phyloP scores from a whole-genome alignment of 805 yeast species.

The Dipodascopsis uninucleata region DNA sequence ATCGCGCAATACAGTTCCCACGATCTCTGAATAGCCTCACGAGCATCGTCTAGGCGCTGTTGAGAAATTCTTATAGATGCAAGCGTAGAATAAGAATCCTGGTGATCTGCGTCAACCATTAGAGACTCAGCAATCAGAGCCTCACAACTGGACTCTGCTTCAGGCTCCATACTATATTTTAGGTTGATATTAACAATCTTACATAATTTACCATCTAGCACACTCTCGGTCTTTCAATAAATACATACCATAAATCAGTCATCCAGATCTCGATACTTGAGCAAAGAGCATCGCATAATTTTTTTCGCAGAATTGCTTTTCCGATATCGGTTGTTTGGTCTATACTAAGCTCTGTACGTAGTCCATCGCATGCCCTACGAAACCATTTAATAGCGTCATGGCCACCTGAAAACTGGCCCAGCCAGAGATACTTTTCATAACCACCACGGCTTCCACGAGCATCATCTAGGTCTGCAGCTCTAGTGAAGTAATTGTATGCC shows the following conservation, averaged over 20 bases:
- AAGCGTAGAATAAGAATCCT: slow-evolving; percentile 77
- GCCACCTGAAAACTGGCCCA: slow-evolving; percentile 91
- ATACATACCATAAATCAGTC: slow-evolving; percentile 31
- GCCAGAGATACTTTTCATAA: slow-evolving; percentile 73
- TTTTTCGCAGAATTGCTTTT: slow-evolving; percentile 45
- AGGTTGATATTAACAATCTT: not conserved
- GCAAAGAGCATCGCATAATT: slow-evolving; percentile 71
- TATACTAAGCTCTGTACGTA: slow-evolving; percentile 42
- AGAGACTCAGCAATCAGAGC: slow-evolving; percentile 62
- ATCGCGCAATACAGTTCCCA: slow-evolving; percentile 68
- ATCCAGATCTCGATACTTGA: slow-evolving; percentile 72
- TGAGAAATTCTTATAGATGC: slow-evolving; percentile 90
- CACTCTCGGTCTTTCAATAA: not conserved
- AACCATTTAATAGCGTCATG: slow-evolving; percentile 61
- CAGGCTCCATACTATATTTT: slow-evolving; percentile 81
- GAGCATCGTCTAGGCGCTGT: slow-evolving; percentile 69
- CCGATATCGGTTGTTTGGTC: slow-evolving; percentile 22
- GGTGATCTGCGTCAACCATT: slow-evolving; percentile 49
- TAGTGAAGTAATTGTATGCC: slow-evolving; percentile 59
- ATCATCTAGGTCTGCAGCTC: slow-evolving; percentile 18
- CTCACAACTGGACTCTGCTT: slow-evolving; percentile 81
- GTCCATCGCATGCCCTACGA: slow-evolving; percentile 57
- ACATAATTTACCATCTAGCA: not conserved
- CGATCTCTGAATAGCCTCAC: slow-evolving; percentile 57
- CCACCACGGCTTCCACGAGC: slow-evolving; percentile 53